Percentiles rank a stretch among this genome's conserved stretches.
Evolutionary conservation across 1,284 basidiomycete genomes (phyloP).

Genomic region (Sporisorium graminicola): DNA sequence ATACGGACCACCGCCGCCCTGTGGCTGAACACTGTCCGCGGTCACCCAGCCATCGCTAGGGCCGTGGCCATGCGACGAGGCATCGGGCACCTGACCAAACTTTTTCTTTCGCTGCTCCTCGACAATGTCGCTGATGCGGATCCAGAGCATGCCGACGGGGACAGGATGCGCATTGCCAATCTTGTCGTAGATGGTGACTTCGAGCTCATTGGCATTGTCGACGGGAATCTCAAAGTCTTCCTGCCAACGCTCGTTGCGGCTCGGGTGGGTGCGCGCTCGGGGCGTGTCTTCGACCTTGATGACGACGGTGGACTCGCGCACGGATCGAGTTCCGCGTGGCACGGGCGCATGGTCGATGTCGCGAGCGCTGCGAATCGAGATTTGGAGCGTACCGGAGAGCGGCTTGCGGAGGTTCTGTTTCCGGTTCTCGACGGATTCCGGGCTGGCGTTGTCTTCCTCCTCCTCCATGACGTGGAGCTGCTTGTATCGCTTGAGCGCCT

Average conservation of each 20-base stretch:
- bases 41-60: constrained; percentile 68
- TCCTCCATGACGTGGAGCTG: constrained; percentile 93
- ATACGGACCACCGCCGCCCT: constrained; percentile 30
- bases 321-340: constrained; percentile 68
- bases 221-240: constrained; percentile 96
- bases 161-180: constrained; percentile 81
- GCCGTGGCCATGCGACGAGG: constrained; percentile 52
- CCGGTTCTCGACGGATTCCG: constrained; percentile 75
- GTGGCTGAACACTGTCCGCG: constrained; percentile 60
- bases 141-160: constrained; percentile 95
- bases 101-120: constrained; percentile 95
- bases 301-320: constrained; percentile 85
- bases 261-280: constrained; percentile 89
- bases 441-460: constrained; percentile 75
- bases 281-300: constrained; percentile 97
- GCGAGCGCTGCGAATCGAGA: constrained; percentile 87
- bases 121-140: constrained; percentile 92
- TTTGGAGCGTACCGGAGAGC: constrained; percentile 89
- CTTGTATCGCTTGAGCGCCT: constrained; percentile 95
- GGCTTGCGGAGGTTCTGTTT: constrained; percentile 93
- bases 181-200: constrained; percentile 95
- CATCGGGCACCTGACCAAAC: constrained; percentile 75
- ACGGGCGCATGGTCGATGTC: constrained; percentile 95
- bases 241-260: constrained; percentile 95
- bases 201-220: constrained; percentile 98